Evolutionary conservation across 495 filamentous ascomycete genomes (phyloP), one percentile per base, ranked within the genome.

Genomic region (Aspergillus haitiensis): DNA sequence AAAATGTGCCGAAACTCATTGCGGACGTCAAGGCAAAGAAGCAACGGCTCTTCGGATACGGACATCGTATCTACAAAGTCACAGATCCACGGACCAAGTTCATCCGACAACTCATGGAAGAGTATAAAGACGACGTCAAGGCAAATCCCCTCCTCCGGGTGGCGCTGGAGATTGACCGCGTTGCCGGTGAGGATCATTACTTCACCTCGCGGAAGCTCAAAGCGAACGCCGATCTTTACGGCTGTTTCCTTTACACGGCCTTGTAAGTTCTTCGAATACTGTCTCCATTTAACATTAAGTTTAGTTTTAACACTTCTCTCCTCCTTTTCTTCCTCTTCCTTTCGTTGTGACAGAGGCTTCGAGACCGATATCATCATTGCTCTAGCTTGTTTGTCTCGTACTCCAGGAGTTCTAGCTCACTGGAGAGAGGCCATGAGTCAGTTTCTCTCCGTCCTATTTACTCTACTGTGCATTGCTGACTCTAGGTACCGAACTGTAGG

Each of bases 141-240:
- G 63, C 64, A 10, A 73, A 81, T 51, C 78, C 78, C 0, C 47
- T 82, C 7, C 66, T 84, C 5, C 61, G 68, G 7, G 70, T 82
- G 16, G 82, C 82, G 0, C 65, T 73, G 32, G 82, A 81, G 27
- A 75, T 84, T 11, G 79, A 81, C 48, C 67, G 75, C 13, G 68
- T 76, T 27, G 82, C 79, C 0, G 65, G 67, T 9, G 61, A 63
- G 7, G 79, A 84, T 52, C 60, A 72, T 21, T 84, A 78, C 60
- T 84, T 84, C 50, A 70, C 71, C 2, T 68, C 70, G 37, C 63
- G 81, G n/a, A 72, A 75, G 6, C 61, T 84, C 37, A 77, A 78
- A 18, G 73, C 77, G 2, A 84, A 84, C 63, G 81, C 82, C 15
- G 82, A 84, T 60, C 71, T 84, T 15, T 84, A 79, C 67, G 73